Evolutionary conservation across 2,329 filamentous ascomycete genomes (phyloP).

Genomic region (Cercospora sojina): DNA sequence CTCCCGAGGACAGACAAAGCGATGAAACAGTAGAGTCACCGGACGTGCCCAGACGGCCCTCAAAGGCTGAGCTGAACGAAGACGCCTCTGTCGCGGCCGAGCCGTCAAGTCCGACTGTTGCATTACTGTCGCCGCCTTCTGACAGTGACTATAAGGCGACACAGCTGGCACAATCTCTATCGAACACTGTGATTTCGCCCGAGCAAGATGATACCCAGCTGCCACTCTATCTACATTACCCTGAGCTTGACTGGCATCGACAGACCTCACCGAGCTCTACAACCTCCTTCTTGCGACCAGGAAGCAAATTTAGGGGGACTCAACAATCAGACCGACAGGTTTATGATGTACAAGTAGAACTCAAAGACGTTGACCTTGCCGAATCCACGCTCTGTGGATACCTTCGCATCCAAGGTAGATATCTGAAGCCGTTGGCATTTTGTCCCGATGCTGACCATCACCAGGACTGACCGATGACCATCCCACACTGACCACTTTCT

Average conservation of each 20-base stretch:
- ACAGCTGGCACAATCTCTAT: constrained; percentile 33
- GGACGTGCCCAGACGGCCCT: constrained; percentile 14
- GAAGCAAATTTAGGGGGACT: constrained; percentile 84
- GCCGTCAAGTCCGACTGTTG: constrained; percentile 28
- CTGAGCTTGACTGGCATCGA: constrained; percentile 29
- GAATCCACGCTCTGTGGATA: constrained; percentile 96
- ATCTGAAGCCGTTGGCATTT: background rate
- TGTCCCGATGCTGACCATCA: constrained; percentile 12
- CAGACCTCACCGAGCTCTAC: constrained; percentile 71
- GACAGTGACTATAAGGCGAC: constrained; percentile 30
- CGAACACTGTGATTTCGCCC: constrained; percentile 30
- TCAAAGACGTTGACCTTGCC: constrained; percentile 92
- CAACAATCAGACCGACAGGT: constrained; percentile 90
- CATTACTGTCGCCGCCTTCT: constrained; percentile 25
- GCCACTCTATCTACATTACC: constrained; percentile 33
- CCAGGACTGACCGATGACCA: constrained; percentile 90
- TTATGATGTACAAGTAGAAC: constrained; percentile 95
- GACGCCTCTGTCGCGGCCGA: constrained; percentile 38
- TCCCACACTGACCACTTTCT: constrained; percentile 95
- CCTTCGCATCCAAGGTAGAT: constrained; percentile 83
- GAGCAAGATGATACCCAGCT: constrained; percentile 15
- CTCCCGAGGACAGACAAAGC: constrained; percentile 22
- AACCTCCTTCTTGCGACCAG: constrained; percentile 81
- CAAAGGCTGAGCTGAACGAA: constrained; percentile 46
- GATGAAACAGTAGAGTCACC: constrained; percentile 31